A percentile compares a stretch with the other conserved stretches of the same genome.
Conservation (phyloP, 2,329 filamentous ascomycete genomes). For the Scedosporium minutisporum region DNA sequence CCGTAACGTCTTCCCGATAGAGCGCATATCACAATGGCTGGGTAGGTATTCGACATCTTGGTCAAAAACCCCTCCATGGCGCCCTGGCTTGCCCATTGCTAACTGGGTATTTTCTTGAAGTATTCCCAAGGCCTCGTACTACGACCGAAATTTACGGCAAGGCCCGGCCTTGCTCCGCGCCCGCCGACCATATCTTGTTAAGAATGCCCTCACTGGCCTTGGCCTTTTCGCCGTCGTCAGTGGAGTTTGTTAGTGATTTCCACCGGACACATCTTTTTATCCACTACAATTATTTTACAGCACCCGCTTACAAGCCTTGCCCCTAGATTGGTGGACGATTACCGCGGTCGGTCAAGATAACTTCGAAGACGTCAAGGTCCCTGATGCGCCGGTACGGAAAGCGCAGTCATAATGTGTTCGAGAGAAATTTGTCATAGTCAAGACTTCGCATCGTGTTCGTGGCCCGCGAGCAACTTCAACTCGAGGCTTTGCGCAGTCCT, state of each 20-base stretch:
- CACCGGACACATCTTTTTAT: neutral
- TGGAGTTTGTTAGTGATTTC: slow-evolving; percentile 67
- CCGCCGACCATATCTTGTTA: slow-evolving; percentile 82
- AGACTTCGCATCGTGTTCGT: neutral
- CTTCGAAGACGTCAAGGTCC: slow-evolving; percentile 90
- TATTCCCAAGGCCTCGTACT: slow-evolving; percentile 62
- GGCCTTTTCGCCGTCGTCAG: slow-evolving; percentile 66
- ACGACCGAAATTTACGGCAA: slow-evolving; percentile 78
- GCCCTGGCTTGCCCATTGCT: neutral
- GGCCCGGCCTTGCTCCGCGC: slow-evolving; percentile 84
- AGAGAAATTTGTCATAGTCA: neutral
- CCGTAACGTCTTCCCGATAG: neutral
- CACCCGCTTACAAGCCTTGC: neutral
- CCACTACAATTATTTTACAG: neutral
- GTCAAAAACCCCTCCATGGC: neutral
- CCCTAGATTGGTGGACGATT: slow-evolving; percentile 53
- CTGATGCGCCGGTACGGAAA: slow-evolving; percentile 48
- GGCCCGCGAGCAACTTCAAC: too few species aligned
- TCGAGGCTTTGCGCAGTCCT: too few species aligned
- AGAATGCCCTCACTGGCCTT: slow-evolving; percentile 76
- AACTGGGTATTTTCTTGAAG: slow-evolving; percentile 13
- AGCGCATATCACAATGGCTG: slow-evolving; percentile 1
- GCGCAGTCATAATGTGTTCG: neutral
- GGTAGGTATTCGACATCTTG: neutral
- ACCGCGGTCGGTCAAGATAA: slow-evolving; percentile 88